Percentiles rank a stretch among this genome's conserved stretches.
Conservation (phyloP, 345 rosid genomes). For the Brassica carinata region DNA sequence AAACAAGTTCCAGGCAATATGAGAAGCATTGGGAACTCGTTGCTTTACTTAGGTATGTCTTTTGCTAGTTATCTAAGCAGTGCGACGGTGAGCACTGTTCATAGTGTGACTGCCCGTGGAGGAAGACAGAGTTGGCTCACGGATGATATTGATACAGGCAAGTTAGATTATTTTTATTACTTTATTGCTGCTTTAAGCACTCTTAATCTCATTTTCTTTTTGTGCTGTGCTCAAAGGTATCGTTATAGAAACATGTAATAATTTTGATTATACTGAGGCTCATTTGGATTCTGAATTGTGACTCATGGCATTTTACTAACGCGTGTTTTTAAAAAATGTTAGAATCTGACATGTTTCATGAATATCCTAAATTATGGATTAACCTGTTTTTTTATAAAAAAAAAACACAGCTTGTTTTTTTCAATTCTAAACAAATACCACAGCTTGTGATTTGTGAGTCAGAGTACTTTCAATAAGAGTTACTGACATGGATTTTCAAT, state of each 20-base stretch:
- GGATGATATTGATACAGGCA: slow-evolving; percentile 50
- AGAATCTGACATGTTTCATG: background rate
- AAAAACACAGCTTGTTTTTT: background rate
- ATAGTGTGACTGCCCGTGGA: slow-evolving; percentile 42
- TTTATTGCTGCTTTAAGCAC: slow-evolving; percentile 53
- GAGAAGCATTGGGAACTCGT: slow-evolving; percentile 60
- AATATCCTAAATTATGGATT: background rate
- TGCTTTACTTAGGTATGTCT: slow-evolving; percentile 35
- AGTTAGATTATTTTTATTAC: slow-evolving; percentile 63
- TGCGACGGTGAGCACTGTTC: slow-evolving; percentile 44
- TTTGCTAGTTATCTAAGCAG: slow-evolving; percentile 50
- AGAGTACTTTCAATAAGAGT: background rate
- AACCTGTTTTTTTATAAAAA: background rate
- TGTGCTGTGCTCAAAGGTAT: slow-evolving; percentile 47
- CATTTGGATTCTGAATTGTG: background rate
- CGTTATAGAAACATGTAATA: slow-evolving; percentile 41
- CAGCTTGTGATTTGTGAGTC: too few relatives aligned
- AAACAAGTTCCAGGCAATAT: slow-evolving; percentile 61
- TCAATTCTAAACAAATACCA: background rate
- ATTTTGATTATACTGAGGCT: background rate
- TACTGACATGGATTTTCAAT: background rate
- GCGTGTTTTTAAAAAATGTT: background rate
- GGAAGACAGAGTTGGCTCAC: slow-evolving; percentile 57
- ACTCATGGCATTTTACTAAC: background rate
- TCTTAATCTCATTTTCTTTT: slow-evolving; percentile 52